Conservation (phyloP, 495 filamentous ascomycete species). For the Ramalina intermedia region DNA sequence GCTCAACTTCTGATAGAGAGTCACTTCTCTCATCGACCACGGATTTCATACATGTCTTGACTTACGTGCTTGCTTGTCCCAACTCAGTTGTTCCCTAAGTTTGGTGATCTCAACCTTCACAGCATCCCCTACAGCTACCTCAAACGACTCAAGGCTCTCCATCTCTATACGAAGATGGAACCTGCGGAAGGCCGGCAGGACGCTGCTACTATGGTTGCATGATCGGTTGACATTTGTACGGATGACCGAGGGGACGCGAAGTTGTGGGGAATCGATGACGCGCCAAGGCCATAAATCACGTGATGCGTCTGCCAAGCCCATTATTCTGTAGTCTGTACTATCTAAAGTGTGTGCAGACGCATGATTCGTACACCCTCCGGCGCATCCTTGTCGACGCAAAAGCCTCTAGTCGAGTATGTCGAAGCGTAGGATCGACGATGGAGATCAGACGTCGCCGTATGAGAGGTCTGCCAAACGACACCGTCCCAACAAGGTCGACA, state of each 20-base stretch:
- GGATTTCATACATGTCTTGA: neutral
- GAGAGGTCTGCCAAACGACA: conserved; percentile 23
- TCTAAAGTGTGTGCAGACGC: neutral
- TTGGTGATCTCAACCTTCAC: neutral
- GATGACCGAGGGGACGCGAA: too few relatives aligned
- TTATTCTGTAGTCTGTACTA: neutral
- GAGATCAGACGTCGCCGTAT: conserved; percentile 8
- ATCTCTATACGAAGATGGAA: neutral
- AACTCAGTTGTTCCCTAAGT: too few relatives aligned
- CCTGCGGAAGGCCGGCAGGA: too few relatives aligned
- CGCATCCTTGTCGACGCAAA: neutral
- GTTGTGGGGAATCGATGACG: neutral
- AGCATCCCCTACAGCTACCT: neutral
- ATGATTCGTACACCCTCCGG: too few relatives aligned
- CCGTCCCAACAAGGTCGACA: conserved; percentile 23
- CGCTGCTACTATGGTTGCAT: too few relatives aligned
- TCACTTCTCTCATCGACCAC: conserved; percentile 5
- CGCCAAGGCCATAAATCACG: neutral
- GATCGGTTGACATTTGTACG: too few relatives aligned
- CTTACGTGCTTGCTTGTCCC: neutral
- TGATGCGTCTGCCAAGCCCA: neutral
- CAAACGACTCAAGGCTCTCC: neutral
- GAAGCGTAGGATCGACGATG: conserved; percentile 26
- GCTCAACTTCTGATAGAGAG: conserved; percentile 17
- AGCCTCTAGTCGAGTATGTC: conserved; percentile 21